phyloP scores from a whole-genome alignment of 495 filamentous ascomycete species.

The Penicillium samsonianum region DNA sequence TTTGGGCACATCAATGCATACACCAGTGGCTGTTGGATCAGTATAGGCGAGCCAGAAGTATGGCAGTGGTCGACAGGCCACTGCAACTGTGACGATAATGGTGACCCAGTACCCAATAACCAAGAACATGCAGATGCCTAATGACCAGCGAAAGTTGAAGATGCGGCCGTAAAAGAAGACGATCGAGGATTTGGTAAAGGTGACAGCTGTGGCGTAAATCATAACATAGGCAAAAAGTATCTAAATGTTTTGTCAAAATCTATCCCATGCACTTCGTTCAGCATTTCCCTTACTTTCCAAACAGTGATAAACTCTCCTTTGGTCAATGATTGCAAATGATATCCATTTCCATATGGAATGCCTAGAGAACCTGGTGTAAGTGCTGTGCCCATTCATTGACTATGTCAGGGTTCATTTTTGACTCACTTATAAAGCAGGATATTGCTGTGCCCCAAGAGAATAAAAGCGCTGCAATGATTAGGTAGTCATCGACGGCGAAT shows the following conservation, averaged over 20 bases:
- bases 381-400: neutral
- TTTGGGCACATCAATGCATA: neutral
- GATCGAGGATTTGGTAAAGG: neutral
- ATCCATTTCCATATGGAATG: neutral
- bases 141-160: neutral
- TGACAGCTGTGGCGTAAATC: neutral
- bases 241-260: neutral
- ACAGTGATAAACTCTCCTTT: neutral
- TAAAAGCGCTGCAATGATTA: neutral
- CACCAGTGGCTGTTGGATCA: neutral
- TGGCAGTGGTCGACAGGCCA: neutral
- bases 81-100: constrained; percentile 2
- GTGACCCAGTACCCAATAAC: neutral
- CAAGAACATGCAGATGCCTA: neutral
- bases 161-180: neutral
- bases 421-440: constrained; percentile 2
- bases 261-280: neutral
- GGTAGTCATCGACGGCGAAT: neutral
- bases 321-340: neutral
- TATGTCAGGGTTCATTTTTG: neutral
- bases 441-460: neutral
- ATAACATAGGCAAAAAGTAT: neutral
- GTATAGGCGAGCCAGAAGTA: constrained; percentile 3
- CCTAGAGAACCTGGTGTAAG: neutral
- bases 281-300: neutral